Base-by-base conservation (phyloP, 2,329 filamentous ascomycete genomes). In the Diaporthe sp. region DNA sequence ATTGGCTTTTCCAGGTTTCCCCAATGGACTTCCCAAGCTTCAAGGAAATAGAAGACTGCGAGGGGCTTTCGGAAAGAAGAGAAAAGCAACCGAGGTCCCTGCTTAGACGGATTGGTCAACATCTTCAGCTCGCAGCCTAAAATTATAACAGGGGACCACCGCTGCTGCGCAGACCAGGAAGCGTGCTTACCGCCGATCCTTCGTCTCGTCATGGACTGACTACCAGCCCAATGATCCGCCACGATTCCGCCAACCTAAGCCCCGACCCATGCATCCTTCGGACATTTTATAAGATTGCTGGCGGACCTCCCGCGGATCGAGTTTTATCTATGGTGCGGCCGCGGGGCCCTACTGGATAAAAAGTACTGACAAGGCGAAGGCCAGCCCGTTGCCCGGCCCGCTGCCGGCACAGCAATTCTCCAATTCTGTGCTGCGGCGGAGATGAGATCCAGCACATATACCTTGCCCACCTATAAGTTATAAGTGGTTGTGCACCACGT, bases 151-250 rank as follows among this genome's bases (percentile, higher is more conserved):
- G 59, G 59, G 59, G 17, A 65, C 15, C 59, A 42, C 59, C 19
- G 59, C 6, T 46, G 9, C 19, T 46, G 15, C 31, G 17, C 2
- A 6, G 25, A 28, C 39, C 42, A 44, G 39, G 59, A 22, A 62
- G 59, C 15, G 39, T 46, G 59, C 59, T 62, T 44, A 62, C 17
- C 1, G 39, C 25, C 19, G 39, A 65, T 65, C 59, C 59, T 65
- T 65, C 59, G 59, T 31, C 39, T 44, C 39, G 39, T 65, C 59
- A 46, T 65, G n/a, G 39, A 46, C 59, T 13, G 39, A 65, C 39
- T 8, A 9, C 22, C 8, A 65, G 7, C 17, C 59, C 59, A 65
- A 46, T 46, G 39, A 65, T 5, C 7, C 25, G 59, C 59, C 59
- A 31, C n/a, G 19, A 13, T 31, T 19, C 39, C 39, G n/a, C 37